A percentile compares a stretch with the other conserved stretches of the same genome.
phyloP scores from a whole-genome alignment of 1,139 yeast species.

The Pichia sp. region DNA sequence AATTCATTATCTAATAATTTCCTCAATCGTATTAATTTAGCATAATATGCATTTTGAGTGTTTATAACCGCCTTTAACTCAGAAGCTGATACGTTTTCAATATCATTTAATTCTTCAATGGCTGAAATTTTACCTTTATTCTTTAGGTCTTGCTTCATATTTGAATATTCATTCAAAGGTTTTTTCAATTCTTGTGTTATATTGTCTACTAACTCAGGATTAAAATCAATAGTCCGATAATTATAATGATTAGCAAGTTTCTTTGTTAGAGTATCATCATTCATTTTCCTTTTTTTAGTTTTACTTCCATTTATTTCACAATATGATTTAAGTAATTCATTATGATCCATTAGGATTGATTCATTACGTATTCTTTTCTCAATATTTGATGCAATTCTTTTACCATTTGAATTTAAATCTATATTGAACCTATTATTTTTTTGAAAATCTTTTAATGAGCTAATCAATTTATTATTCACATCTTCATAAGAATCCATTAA shows the following conservation, averaged over 20 bases:
- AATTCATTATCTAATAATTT: conserved; percentile 41
- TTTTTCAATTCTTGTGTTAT: conserved; percentile 9
- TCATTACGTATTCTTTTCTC: conserved; percentile 11
- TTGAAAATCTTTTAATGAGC: conserved; percentile 2
- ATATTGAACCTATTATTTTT: conserved; percentile 5
- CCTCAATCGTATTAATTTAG: conserved; percentile 47
- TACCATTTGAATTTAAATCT: conserved; percentile 9
- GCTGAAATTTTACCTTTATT: conserved; percentile 6
- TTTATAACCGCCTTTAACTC: conserved; percentile 26
- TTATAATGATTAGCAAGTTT: conserved; percentile 13
- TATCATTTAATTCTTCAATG: conserved; percentile 15
- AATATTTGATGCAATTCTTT: conserved; percentile 6
- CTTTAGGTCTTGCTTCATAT: conserved; percentile 4
- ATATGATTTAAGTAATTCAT: conserved; percentile 14
- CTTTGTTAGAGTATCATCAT: conserved; percentile 4
- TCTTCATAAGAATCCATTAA: conserved; percentile 18
- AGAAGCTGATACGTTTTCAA: conserved; percentile 25
- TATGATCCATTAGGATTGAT: conserved; percentile 8
- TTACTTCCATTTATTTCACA: conserved; percentile 7
- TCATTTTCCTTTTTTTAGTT: conserved; percentile 4
- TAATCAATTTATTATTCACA: conserved; percentile 12
- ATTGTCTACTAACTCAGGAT: conserved; percentile 9
- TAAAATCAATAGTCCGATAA: conserved; percentile 11
- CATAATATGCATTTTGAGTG: conserved; percentile 33
- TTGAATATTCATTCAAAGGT: conserved; percentile 11